Evolutionary conservation across 208 protist genomes (phyloP), one percentile per base, ranked within the genome.

Genomic region (Sergeia podlipaevii): DNA sequence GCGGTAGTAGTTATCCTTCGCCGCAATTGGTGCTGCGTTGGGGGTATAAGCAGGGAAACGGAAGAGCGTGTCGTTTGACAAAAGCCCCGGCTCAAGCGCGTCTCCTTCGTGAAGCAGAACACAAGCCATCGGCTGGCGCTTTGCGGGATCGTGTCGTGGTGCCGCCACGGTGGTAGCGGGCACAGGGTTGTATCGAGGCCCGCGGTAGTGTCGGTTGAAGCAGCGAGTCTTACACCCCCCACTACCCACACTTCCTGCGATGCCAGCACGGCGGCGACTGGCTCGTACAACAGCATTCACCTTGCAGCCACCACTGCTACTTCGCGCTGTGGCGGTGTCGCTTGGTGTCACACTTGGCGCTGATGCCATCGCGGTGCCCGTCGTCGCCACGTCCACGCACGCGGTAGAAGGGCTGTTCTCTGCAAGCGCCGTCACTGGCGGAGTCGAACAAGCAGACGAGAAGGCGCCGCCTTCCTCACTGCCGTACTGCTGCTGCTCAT

Each of bases 101-200:
- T 87, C 79, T 6, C 65, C 74, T 36, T 87, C 79, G 61, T 80
- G 64, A 15, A 87, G 66, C 46, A 82, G 61, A 32, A 82, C 64
- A 24, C 64, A 62, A 26, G 55, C 71, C 21, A 65, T 55, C 21
- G 58, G 66, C 26, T 64, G 65, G 38, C 51, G 72, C 4, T 57
- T 33, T 10, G 48, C 33, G 1, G 46, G 24, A 3, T 57, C 38
- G 4, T 64, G 52, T 11, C 20, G 18, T 17, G 42, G 39, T 8
- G 29, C 13, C 23, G 48, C 33, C 11, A 46, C 47, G 7, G 38
- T 43, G 2, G 45, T 43, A 10, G 56, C 43, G 1, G 67, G 56
- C 18, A 50, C 39, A 15, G 61, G 61, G 27, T 46, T 61, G 13
- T 45, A 65, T 24, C 59, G 47, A 11, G 53, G 53, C 37, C 43